Conservation (phyloP, 768 basidiomycete species). For the Tylopilus plumbeoviolaceoides region DNA sequence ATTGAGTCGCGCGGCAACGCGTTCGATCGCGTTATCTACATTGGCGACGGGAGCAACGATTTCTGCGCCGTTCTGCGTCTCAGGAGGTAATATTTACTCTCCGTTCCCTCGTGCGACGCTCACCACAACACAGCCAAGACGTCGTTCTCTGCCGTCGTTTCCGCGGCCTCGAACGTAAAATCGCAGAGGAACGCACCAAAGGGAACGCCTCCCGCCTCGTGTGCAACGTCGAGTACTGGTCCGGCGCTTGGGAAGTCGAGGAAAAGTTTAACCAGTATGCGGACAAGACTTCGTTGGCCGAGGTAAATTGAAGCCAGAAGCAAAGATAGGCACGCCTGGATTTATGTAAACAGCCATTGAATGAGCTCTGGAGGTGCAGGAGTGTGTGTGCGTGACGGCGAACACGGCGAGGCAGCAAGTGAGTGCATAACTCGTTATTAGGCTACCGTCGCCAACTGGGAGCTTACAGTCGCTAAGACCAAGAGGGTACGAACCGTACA, state of each 20-base stretch:
- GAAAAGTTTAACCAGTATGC: slow-evolving; percentile 53
- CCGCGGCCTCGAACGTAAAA: slow-evolving; percentile 76
- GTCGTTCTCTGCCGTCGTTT: slow-evolving; percentile 72
- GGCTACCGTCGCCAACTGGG: too few relatives aligned
- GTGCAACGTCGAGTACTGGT: slow-evolving; percentile 79
- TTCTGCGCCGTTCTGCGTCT: slow-evolving; percentile 89
- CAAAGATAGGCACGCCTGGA: too few relatives aligned
- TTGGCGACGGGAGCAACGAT: slow-evolving; percentile 95
- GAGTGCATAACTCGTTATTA: too few relatives aligned
- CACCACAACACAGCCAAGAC: slow-evolving; percentile 58
- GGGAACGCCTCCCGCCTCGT: slow-evolving; percentile 61
- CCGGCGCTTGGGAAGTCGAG: slow-evolving; percentile 95
- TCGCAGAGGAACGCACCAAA: slow-evolving; percentile 49
- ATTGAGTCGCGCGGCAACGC: slow-evolving; percentile 39
- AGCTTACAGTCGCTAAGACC: too few relatives aligned
- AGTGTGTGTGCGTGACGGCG: too few relatives aligned
- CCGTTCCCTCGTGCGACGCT: not conserved
- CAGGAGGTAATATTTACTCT: slow-evolving; percentile 49
- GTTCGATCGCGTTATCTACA: slow-evolving; percentile 80
- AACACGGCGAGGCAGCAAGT: too few relatives aligned
- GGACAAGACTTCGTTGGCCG: not conserved
- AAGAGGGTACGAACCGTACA: too few relatives aligned
- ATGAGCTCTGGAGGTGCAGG: too few relatives aligned
- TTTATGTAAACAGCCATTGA: too few relatives aligned
- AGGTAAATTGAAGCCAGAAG: not conserved